These are phyloP conservation scores for Fusarium hainanense DNA, from an alignment of 2,329 filamentous ascomycete genomes.

Conservation along the genomic window DNA sequence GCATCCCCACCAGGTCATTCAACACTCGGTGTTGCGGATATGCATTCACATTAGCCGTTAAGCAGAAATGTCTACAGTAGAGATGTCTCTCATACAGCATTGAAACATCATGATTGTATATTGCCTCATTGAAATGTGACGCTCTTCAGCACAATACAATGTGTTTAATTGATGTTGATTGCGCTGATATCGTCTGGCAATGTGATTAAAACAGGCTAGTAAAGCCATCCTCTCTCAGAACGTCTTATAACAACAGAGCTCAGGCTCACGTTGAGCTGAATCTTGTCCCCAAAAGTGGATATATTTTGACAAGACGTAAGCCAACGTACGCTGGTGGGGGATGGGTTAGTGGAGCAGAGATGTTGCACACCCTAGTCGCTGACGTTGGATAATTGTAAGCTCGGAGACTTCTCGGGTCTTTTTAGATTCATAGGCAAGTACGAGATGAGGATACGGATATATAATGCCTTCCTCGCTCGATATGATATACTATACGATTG, in stretches of 20 bases:
- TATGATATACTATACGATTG: neutral
- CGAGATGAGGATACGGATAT: neutral
- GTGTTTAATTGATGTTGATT: no score
- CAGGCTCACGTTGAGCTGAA: neutral
- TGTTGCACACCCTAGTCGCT: neutral
- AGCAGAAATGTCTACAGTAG: no score
- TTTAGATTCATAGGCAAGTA: fast-evolving
- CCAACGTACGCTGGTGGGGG: neutral
- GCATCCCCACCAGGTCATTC: no score
- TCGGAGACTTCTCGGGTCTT: neutral
- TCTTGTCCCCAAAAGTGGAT: neutral
- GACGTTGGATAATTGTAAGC: neutral
- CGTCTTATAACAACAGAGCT: no score
- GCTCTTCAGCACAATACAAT: no score
- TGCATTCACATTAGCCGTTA: no score
- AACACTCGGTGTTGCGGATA: no score
- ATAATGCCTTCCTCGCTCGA: neutral
- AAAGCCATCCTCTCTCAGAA: no score
- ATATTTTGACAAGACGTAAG: neutral
- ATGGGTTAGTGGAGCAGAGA: neutral
- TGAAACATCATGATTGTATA: fast-evolving
- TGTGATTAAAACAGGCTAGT: no score
- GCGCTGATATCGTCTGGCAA: no score
- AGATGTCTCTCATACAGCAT: no score
- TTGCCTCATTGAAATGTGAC: no score